These are phyloP conservation scores for Uronychia binucleata DNA, from an alignment of 73 alveolate species.

Conservation along the genomic window DNA sequence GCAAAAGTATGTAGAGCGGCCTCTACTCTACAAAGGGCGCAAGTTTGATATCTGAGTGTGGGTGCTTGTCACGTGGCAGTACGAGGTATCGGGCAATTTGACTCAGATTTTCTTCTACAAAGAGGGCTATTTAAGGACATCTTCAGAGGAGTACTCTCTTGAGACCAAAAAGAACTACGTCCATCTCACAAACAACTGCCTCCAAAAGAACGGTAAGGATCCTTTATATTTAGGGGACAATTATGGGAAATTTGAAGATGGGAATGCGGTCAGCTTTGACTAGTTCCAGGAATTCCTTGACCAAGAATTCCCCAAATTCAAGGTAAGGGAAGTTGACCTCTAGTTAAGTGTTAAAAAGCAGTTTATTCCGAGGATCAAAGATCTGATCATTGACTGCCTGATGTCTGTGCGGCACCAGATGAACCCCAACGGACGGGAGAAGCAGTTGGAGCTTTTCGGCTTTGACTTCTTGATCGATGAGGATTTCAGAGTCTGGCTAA, in stretches of 20 bases:
- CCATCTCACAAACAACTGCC: conserved; percentile 90
- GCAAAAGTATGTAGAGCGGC: conserved; percentile 90
- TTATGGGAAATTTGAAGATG: conserved; percentile 88
- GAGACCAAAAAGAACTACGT: conserved; percentile 73
- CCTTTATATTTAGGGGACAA: conserved; percentile 67
- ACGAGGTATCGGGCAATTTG: no score
- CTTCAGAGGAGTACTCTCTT: conserved; percentile 72
- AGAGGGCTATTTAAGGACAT: conserved; percentile 83
- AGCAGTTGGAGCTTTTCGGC: conserved; percentile 72
- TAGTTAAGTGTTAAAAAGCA: conserved; percentile 55
- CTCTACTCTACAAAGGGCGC: conserved; percentile 85
- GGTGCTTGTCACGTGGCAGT: conserved; percentile 85
- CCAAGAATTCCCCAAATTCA: conserved; percentile 66
- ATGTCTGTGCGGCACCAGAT: conserved; percentile 38
- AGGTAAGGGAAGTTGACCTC: no score
- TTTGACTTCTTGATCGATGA: conserved; percentile 83
- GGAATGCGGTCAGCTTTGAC: conserved; percentile 85
- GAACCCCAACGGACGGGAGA: conserved; percentile 60
- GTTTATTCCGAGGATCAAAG: conserved; percentile 31
- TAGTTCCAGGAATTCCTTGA: conserved; percentile 73
- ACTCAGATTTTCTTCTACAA: conserved; percentile 62
- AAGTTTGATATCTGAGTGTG: conserved; percentile 94
- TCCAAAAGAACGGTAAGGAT: no score
- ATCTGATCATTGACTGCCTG: conserved; percentile 31
- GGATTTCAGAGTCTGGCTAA: conserved; percentile 65